Base-by-base conservation (phyloP, 805 yeast genomes). In the Teunomyces barrocoloradensis region DNA sequence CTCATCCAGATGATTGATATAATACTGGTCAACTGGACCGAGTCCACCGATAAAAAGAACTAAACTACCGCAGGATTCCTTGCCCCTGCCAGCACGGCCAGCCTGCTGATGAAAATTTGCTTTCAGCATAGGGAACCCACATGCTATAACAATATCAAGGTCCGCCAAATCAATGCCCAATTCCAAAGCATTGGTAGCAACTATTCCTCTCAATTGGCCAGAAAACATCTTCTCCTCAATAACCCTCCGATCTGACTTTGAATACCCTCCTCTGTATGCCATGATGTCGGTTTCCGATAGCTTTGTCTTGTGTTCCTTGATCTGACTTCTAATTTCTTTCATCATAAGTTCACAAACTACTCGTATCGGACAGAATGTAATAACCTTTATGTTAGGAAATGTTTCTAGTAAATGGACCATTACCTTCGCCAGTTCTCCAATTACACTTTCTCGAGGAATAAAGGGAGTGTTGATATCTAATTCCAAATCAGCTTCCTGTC, bases 251-350 rank as follows among this genome's bases (percentile, higher is more conserved):
- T 92, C 98, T 1, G 78, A 67, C 1, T 91, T 84, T 3, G 96
- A 81, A 60, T 94, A 94, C 1, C 99, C 99, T 32, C 98, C 99
- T 53, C 99, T 73, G 57, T 94, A 94, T 44, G 96, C 82, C 95
- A 89, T 88, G 3, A 91, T 85, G 48, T 84, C 85, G n/a, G 79
- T 52, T 40, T 62, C 70, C 33, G 57, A 59, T 42, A 81, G 57
- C 28, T 78, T 77, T 10, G 71, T 57, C 53, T 72, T 72, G 28
- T 76, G 75, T 40, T 71, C 56, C 23, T 72, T 57, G 28, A 53
- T 25, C 20, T 36, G 44, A 6, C 69, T 72, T 44, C 96, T 66
- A 0, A 91, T 85, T 46, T 89, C 92, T 53, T 89, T 87, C 87
- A 92, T 88, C 40, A 94, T 59, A 20, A 88, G 68, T 65, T 94